Conservation (phyloP, 768 basidiomycete genomes). For the Phlegmacium glaucopus region DNA sequence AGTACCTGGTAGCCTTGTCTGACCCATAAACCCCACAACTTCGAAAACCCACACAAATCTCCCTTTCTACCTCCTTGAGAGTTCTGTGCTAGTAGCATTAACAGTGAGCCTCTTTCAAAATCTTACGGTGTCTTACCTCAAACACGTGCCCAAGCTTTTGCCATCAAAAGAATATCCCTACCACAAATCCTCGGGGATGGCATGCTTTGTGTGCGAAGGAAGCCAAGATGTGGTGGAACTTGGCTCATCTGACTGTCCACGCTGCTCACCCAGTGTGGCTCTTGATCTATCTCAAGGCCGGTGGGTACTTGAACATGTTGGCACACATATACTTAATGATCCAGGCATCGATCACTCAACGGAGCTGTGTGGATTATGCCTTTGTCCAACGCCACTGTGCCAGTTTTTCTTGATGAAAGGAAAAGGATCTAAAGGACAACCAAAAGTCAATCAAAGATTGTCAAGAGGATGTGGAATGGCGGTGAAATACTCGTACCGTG, state of each 20-base stretch:
- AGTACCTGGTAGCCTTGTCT: conserved; percentile 20
- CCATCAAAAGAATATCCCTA: conserved; percentile 15
- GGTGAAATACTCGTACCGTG: conserved; percentile 9
- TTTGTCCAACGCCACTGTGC: conserved; percentile 13
- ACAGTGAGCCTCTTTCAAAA: conserved; percentile 15
- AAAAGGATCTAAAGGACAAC: conserved; percentile 8
- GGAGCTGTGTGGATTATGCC: conserved; percentile 25
- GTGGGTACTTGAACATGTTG: conserved; percentile 23
- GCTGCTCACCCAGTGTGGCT: conserved; percentile 6
- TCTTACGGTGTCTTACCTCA: conserved; percentile 12
- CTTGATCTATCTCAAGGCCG: conserved; percentile 15
- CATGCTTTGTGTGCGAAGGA: conserved; percentile 17
- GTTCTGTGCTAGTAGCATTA: conserved; percentile 15
- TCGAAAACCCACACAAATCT: conserved; percentile 4
- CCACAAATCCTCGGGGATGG: conserved; percentile 11
- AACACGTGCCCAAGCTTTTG: conserved; percentile 16
- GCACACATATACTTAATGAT: conserved; percentile 24
- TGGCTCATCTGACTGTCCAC: conserved; percentile 8
- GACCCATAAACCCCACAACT: conserved; percentile 21
- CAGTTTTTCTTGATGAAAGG: conserved; percentile 15
- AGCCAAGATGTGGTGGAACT: conserved; percentile 8
- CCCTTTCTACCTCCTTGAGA: conserved; percentile 23
- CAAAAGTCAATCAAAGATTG: conserved; percentile 5
- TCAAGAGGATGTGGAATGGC: conserved; percentile 12
- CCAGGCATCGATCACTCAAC: conserved; percentile 4